Conservation (phyloP, 192 early-diverging fungal genomes). For the Mortierella alpina region DNA sequence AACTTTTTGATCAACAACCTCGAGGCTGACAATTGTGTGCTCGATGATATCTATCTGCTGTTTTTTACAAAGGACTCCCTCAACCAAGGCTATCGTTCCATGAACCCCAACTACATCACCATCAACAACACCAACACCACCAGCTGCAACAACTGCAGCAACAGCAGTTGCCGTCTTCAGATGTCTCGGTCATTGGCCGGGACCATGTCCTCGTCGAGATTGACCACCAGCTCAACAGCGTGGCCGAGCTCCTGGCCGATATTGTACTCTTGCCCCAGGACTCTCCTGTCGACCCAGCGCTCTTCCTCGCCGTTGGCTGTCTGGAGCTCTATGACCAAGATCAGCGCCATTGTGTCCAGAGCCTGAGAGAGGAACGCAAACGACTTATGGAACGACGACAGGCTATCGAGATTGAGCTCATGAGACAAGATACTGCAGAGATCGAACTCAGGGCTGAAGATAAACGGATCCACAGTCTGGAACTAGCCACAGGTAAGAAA, state of each 20-base stretch:
- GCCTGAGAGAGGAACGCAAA: conserved; percentile 10
- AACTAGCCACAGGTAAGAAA: conserved; percentile 7
- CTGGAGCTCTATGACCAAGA: conserved; percentile 23
- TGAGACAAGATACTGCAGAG: conserved; percentile 20
- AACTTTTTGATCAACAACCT: not conserved
- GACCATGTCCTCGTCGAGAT: not conserved
- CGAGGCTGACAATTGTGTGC: not conserved
- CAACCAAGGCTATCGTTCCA: not conserved
- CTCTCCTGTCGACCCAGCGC: not conserved
- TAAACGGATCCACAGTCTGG: not conserved
- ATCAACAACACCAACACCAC: not conserved
- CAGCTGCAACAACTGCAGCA: not conserved
- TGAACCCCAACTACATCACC: conserved; percentile 1
- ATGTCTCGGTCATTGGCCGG: not conserved
- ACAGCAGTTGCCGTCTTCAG: not conserved
- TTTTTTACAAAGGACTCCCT: not conserved
- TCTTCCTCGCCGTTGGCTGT: not conserved
- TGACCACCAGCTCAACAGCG: conserved; percentile 2
- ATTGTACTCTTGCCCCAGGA: conserved; percentile 5
- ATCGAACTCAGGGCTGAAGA: conserved; percentile 8
- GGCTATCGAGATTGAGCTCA: conserved; percentile 11
- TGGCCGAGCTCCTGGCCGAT: conserved; percentile 9
- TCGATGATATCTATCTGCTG: not conserved
- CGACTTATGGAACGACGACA: conserved; percentile 5
- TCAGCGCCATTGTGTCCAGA: not conserved